Evolutionary conservation across 208 protist species (phyloP).

Genomic region (Crithidia sp.): DNA sequence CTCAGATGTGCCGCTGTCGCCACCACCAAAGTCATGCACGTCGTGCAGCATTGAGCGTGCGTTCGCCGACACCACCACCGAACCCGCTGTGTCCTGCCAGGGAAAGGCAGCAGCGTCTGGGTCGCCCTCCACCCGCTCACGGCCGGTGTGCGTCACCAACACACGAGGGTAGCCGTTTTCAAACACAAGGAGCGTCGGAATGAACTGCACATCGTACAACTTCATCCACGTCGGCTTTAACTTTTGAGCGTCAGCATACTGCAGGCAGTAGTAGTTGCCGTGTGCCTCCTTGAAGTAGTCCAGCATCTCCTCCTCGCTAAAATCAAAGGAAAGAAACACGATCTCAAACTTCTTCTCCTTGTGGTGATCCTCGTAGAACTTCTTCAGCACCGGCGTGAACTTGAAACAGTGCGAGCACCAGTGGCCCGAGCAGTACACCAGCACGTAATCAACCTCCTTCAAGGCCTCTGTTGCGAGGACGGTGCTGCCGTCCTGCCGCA

Average conservation of each 20-base stretch:
- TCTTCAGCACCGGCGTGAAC: conserved; percentile 74
- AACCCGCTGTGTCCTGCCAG: conserved; percentile 18
- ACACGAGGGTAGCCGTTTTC: conserved; percentile 26
- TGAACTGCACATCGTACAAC: conserved; percentile 25
- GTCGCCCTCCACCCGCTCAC: conserved; percentile 19
- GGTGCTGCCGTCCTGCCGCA: conserved; percentile 46
- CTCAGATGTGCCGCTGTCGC: too few relatives aligned
- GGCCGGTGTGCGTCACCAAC: conserved; percentile 4
- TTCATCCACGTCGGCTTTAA: conserved; percentile 20
- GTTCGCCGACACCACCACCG: background rate
- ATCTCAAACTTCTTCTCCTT: conserved; percentile 63
- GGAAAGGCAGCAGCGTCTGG: conserved; percentile 23
- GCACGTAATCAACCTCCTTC: conserved; percentile 41
- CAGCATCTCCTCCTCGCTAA: conserved; percentile 44
- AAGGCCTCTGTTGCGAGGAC: conserved; percentile 25
- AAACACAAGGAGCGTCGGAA: conserved; percentile 62
- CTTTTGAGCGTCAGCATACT: conserved; percentile 36
- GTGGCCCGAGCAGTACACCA: conserved; percentile 86
- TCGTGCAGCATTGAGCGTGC: too few relatives aligned
- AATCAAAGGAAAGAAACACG: conserved; percentile 70
- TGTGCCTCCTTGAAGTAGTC: conserved; percentile 52
- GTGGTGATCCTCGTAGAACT: conserved; percentile 54
- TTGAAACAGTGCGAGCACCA: conserved; percentile 80
- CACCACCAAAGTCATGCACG: too few relatives aligned
- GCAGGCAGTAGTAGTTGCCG: conserved; percentile 56